Conservation (phyloP, 164 flowering plant genomes). For the Macadamia integrifolia region DNA sequence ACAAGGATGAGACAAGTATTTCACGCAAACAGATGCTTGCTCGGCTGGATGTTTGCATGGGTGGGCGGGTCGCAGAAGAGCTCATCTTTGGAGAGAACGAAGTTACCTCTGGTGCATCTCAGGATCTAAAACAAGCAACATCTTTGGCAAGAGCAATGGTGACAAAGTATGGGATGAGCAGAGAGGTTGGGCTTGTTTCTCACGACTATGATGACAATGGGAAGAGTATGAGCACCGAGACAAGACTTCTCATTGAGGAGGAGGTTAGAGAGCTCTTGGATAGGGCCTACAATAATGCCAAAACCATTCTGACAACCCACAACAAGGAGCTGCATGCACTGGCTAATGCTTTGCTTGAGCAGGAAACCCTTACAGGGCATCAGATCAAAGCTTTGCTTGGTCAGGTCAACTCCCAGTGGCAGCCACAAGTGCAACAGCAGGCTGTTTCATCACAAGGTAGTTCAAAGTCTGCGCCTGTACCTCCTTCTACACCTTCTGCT, state of each 20-base stretch:
- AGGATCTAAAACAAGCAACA: constrained; percentile 53
- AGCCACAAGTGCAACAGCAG: constrained; percentile 9
- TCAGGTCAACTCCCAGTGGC: constrained; percentile 31
- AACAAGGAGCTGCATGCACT: constrained; percentile 59
- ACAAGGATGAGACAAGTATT: constrained; percentile 44
- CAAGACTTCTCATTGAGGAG: constrained; percentile 55
- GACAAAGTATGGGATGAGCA: constrained; percentile 68
- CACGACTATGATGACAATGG: constrained; percentile 55
- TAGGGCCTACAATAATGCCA: constrained; percentile 59
- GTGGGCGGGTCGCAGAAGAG: constrained; percentile 67
- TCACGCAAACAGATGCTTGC: constrained; percentile 72
- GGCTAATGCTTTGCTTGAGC: constrained; percentile 61
- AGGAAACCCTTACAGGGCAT: constrained; percentile 53
- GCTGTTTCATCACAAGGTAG: constrained; percentile 5
- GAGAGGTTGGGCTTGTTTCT: constrained; percentile 52
- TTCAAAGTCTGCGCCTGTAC: constrained; percentile 20
- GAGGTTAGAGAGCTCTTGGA: constrained; percentile 46
- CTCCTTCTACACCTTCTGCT: constrained; percentile 41
- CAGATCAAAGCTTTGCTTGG: constrained; percentile 57
- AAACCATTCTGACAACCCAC: constrained; percentile 47
- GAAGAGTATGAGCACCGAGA: constrained; percentile 61
- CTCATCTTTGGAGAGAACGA: constrained; percentile 65
- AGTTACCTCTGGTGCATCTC: constrained; percentile 54
- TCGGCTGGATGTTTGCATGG: constrained; percentile 71
- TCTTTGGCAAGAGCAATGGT: constrained; percentile 56